Conservation (phyloP, 345 rosid genomes). For the Lepidium aucheri region DNA sequence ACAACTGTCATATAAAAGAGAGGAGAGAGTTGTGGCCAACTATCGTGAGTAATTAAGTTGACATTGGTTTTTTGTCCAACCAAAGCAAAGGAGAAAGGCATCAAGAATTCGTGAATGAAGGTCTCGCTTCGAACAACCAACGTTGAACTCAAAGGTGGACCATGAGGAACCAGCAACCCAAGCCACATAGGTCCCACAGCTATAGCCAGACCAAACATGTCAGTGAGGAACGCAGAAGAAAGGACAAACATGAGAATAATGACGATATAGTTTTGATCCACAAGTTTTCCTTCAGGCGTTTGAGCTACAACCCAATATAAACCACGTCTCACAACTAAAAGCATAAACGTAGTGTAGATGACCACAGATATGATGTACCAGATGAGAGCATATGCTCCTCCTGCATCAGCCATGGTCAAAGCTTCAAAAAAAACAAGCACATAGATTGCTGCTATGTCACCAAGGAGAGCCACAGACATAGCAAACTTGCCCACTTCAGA, state of each 20-base stretch:
- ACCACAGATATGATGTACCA: constrained; percentile 30
- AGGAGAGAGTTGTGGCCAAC: constrained; percentile 46
- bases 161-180: constrained; percentile 57
- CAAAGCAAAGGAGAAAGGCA: constrained; percentile 51
- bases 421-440: constrained; percentile 33
- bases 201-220: constrained; percentile 58
- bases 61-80: constrained; percentile 52
- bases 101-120: constrained; percentile 38
- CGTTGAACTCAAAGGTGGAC: constrained; percentile 55
- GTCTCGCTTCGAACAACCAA: constrained; percentile 51
- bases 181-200: constrained; percentile 54
- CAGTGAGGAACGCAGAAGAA: constrained; percentile 43
- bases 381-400: background rate
- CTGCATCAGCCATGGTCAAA: constrained; percentile 28
- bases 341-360: constrained; percentile 13
- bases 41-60: constrained; percentile 12
- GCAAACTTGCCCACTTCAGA: constrained; percentile 59
- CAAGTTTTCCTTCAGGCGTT: constrained; percentile 52
- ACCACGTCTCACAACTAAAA: constrained; percentile 16
- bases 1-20: constrained; percentile 30
- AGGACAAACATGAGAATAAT: constrained; percentile 41
- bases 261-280: constrained; percentile 37
- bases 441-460: constrained; percentile 30
- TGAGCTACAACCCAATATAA: constrained; percentile 39
- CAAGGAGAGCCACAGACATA: constrained; percentile 34